A percentile compares a stretch with the other conserved stretches of the same genome.
These are phyloP conservation scores for Panicum hallii DNA, from an alignment of 202 grass and related monocot genomes.

Conservation along the genomic window DNA sequence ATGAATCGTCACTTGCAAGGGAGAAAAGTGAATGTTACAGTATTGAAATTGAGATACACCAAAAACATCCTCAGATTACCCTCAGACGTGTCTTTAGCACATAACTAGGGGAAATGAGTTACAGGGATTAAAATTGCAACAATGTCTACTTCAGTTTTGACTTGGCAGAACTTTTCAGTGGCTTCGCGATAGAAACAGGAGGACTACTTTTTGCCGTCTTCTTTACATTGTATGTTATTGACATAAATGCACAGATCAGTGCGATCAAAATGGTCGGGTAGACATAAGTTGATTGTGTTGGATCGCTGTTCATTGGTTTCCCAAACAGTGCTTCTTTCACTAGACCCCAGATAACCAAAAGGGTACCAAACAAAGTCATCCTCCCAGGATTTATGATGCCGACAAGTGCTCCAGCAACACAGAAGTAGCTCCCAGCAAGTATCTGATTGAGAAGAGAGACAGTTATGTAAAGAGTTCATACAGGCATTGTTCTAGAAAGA, in stretches of 20 bases:
- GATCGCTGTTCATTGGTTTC: conserved; percentile 66
- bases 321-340: conserved; percentile 85
- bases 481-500: conserved; percentile 1
- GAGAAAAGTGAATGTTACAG: conserved; percentile 42
- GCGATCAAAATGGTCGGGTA: conserved; percentile 85
- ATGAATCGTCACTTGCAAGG: conserved; percentile 12
- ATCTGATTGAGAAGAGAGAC: conserved; percentile 56
- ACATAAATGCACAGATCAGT: conserved; percentile 77
- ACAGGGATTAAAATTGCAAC: conserved; percentile 26
- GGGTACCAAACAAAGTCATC: conserved; percentile 95
- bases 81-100: conserved; percentile 38
- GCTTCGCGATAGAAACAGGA: conserved; percentile 72
- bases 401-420: conserved; percentile 75
- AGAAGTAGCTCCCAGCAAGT: conserved; percentile 97
- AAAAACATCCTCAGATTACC: conserved; percentile 37
- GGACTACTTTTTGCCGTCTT: conserved; percentile 62
- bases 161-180: conserved; percentile 91
- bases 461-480: conserved; percentile 37
- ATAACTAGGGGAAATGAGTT: conserved; percentile 40
- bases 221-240: conserved; percentile 82
- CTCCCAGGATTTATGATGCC: conserved; percentile 92
- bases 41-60: conserved; percentile 45
- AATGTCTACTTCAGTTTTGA: conserved; percentile 93
- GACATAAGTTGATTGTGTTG: conserved; percentile 71
- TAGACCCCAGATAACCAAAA: conserved; percentile 91